Conservation (phyloP, 768 basidiomycete genomes). For the Naematelia encephala region DNA sequence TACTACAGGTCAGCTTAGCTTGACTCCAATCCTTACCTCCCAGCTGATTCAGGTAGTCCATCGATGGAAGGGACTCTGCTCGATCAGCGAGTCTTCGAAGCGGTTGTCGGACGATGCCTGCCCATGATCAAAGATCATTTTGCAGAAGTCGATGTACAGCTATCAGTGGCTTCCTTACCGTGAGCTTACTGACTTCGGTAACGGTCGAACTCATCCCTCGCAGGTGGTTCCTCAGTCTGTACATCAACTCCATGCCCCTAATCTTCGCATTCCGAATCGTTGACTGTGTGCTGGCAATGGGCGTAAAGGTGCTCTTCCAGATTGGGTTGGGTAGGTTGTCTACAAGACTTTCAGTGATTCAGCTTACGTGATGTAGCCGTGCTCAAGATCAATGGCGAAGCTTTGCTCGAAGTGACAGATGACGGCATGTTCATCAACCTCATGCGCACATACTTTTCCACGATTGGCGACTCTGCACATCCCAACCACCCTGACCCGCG, state of each 20-base stretch:
- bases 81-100: slow-evolving; percentile 97
- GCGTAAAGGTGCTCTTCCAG: slow-evolving; percentile 96
- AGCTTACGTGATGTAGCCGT: slow-evolving; percentile 61
- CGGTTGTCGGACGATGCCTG: slow-evolving; percentile 79
- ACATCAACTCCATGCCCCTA: slow-evolving; percentile 62
- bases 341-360: not conserved
- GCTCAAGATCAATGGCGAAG: slow-evolving; percentile 94
- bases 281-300: slow-evolving; percentile 98
- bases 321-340: slow-evolving; percentile 60
- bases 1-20: slow-evolving; percentile 75
- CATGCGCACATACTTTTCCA: slow-evolving; percentile 92
- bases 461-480: slow-evolving; percentile 89
- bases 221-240: slow-evolving; percentile 93
- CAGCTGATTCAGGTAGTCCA: slow-evolving; percentile 57
- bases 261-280: slow-evolving; percentile 97
- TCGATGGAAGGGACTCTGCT: slow-evolving; percentile 98
- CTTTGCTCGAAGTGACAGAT: slow-evolving; percentile 86
- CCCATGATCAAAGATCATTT: slow-evolving; percentile 95
- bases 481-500: slow-evolving; percentile 83
- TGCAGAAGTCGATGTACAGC: slow-evolving; percentile 82
- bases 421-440: slow-evolving; percentile 94
- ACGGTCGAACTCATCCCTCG: not conserved
- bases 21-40: not conserved
- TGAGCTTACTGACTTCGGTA: slow-evolving; percentile 18
- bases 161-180: slow-evolving; percentile 92